Evolutionary conservation across 1,284 basidiomycete genomes (phyloP).

Genomic region (Boletus albobrunnescens): DNA sequence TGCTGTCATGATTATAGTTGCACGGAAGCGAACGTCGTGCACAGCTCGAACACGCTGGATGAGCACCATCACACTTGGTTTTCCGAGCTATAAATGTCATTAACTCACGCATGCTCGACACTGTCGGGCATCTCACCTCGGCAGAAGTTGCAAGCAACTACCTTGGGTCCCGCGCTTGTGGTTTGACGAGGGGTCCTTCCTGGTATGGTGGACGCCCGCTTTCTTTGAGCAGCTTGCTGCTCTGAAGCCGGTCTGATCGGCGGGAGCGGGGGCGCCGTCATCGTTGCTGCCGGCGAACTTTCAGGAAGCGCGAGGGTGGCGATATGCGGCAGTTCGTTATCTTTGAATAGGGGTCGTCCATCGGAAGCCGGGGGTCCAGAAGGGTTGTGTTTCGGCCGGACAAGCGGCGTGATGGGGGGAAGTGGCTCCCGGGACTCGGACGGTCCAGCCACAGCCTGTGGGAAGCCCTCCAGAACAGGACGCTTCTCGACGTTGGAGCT

Average conservation of each 20-base stretch:
- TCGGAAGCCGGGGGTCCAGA: conserved; percentile 26
- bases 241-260: conserved; percentile 60
- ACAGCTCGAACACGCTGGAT: conserved; percentile 75
- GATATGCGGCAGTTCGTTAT: conserved; percentile 67
- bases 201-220: conserved; percentile 65
- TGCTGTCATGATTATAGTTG: conserved; percentile 70
- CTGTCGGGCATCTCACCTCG: conserved; percentile 47
- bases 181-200: conserved; percentile 54
- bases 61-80: conserved; percentile 77
- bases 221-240: conserved; percentile 55
- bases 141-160: conserved; percentile 80
- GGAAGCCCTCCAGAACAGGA: conserved; percentile 31
- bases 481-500: conserved; percentile 57
- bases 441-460: conserved; percentile 32
- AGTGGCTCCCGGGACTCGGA: conserved; percentile 35
- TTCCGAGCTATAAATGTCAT: conserved; percentile 59
- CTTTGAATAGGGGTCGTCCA: conserved; percentile 45
- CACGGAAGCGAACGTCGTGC: conserved; percentile 66
- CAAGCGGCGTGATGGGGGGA: conserved; percentile 23
- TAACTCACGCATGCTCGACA: conserved; percentile 6
- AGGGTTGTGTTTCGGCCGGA: conserved; percentile 28
- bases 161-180: conserved; percentile 71
- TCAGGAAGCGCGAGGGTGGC: conserved; percentile 60
- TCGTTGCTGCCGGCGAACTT: conserved; percentile 48
- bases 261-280: conserved; percentile 58